Evolutionary conservation across 805 yeast genomes (phyloP).

Genomic region (Lachancea sp.): DNA sequence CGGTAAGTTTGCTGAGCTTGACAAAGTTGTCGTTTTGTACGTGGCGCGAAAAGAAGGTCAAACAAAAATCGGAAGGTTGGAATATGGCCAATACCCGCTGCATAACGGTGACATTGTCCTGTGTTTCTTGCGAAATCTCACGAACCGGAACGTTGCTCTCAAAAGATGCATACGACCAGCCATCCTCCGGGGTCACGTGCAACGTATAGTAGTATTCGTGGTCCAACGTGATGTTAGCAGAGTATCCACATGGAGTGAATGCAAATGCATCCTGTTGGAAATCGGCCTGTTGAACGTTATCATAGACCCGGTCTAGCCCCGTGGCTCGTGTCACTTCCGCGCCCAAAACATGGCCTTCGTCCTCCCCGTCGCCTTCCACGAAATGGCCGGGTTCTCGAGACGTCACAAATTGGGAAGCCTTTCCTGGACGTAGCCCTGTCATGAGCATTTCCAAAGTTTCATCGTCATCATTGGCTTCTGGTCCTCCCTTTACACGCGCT

Average conservation of each 20-base stretch:
- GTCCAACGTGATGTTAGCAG: slow-evolving; percentile 73
- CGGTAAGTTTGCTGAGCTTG: slow-evolving; percentile 30
- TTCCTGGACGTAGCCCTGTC: slow-evolving; percentile 66
- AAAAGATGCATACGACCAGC: slow-evolving; percentile 94
- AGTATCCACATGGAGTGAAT: slow-evolving; percentile 90
- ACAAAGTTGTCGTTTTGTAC: slow-evolving; percentile 30
- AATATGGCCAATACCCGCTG: slow-evolving; percentile 55
- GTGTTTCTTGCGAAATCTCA: slow-evolving; percentile 30
- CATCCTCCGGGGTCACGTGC: slow-evolving; percentile 90
- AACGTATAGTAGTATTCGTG: slow-evolving; percentile 69
- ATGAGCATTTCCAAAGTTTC: slow-evolving; percentile 84
- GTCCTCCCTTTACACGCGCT: slow-evolving; percentile 30
- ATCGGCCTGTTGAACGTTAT: slow-evolving; percentile 22
- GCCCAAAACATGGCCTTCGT: slow-evolving; percentile 75
- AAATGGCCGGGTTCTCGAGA: slow-evolving; percentile 32
- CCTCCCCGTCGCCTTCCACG: slow-evolving; percentile 18
- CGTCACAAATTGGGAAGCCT: slow-evolving; percentile 54
- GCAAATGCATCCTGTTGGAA: slow-evolving; percentile 64
- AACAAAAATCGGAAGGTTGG: slow-evolving; percentile 69
- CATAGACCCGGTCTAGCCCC: slow-evolving; percentile 56
- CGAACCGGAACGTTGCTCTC: slow-evolving; percentile 72
- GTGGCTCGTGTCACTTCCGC: slow-evolving; percentile 56
- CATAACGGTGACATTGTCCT: slow-evolving; percentile 50
- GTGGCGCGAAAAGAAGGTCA: slow-evolving; percentile 41
- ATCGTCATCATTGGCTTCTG: slow-evolving; percentile 34